Evolutionary conservation across 805 yeast genomes (phyloP), one percentile per base, ranked within the genome.

Genomic region (Saccharomyces jurei): DNA sequence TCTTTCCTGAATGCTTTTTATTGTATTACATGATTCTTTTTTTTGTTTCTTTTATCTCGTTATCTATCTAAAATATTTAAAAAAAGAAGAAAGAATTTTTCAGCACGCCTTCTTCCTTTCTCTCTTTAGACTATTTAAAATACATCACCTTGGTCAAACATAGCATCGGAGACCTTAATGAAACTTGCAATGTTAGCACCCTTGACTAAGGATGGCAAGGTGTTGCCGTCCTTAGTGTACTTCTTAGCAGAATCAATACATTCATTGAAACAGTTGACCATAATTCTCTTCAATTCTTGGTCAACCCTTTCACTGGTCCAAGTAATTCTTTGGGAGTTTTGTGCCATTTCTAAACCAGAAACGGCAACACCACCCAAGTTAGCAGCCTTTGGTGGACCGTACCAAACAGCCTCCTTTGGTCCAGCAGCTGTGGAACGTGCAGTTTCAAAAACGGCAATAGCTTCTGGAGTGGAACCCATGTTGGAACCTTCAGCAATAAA

Each of bases 311-410:
- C 96, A 54, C 83, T 65, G 61, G 95, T 81, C 96, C 97, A 91
- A 62, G 75, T 74, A 63, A 83, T 81, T 80, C 97, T 86, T 72
- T 86, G 92, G 57, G 97, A 88, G 89, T 91, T 91, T 80, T 91
- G 97, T 63, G 97, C 97, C 97, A 91, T 91, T 81, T 91, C 97
- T 63, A 91, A 82, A 70, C 97, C 97, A 58, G 96, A 88, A 54
- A 91, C 97, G 55, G 96, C 96, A 66, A 91, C 97, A 84, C 97
- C 97, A 78, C 97, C 97, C 79, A 94, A 87, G 84, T 91, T 91
- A 70, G 97, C 94, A 65, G 97, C 97, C 83, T 91, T 91, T 77
- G 97, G 97, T 73, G 97, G 97, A 68, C 96, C 97, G 79, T 90
- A 90, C 97, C 97, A 91, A 77, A 89, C 86, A 58, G 81, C 77